Evolutionary conservation across 768 basidiomycete species (phyloP), one percentile per base, ranked within the genome.

Genomic region (Mycena kentingensis): DNA sequence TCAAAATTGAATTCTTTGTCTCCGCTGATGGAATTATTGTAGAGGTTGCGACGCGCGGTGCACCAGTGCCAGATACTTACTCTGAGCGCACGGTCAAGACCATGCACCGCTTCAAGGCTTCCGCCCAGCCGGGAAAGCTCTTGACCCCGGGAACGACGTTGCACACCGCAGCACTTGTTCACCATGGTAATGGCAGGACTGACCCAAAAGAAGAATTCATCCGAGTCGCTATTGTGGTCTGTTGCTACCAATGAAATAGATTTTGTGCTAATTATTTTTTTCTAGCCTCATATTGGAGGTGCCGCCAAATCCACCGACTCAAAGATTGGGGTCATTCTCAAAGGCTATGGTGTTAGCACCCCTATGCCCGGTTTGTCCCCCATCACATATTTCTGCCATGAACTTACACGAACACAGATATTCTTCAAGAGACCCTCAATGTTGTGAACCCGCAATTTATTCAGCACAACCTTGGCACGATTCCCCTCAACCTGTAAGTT

Each of bases 101-200:
- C 15, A 16, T 16, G 16, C 7, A 4, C 3, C 35, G 47, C n/a
- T 28, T 48, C 21, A 48, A 48, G 35, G 18, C 37, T 10, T 7
- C 19, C 5, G 34, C 34, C 6, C 10, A n/a, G n/a, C n/a, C n/a
- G n/a, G n/a, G n/a, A n/a, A n/a, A n/a, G n/a, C n/a, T n/a, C n/a
- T n/a, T 35, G n/a, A 38, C 29, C 12, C 32, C 47, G 3, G 47
- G 47, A 2, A 48, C 47, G 8, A n/a, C 7, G 16, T 11, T 48
- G 47, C 19, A 48, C 29, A 48, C 47, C 27, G 47, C 47, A 5
- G 47, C 47, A 37, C 35, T 48, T 12, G 5, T 48, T 38, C 24
- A 35, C 35, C 47, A 48, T 24, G 47, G 37, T 25, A 16, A 19
- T 7, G 47, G 34, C 16, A 5, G 7, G 10, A 24, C 32, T 10